Base-by-base conservation (phyloP, 2,329 filamentous ascomycete species). In the Anthostomella pinea region DNA sequence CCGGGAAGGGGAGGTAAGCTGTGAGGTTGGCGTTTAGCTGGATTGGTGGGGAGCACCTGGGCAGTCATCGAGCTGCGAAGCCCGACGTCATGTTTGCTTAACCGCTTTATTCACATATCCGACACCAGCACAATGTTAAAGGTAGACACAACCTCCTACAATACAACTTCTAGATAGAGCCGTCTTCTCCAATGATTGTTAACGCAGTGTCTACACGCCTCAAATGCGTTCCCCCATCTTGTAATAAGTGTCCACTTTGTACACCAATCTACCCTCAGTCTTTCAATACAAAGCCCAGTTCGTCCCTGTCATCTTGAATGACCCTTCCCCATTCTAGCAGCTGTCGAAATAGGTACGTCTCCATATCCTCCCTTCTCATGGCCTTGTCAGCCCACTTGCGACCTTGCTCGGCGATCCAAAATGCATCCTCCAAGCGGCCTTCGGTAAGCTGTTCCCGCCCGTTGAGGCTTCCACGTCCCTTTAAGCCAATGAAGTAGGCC, bases 291-390 rank as follows among this genome's bases (percentile, higher is more conserved):
- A 66, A 68, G 6, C 66, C 67, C 43, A 73, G 57, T 9, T 63
- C 60, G n/a, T 74, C 68, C 43, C 73, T 59, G 24, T 65, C 54
- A 52, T 88, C 83, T 60, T 85, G 76, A 15, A 83, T 73, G 28
- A 89, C 54, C 43, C 85, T 65, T 3, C 74, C 85, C 83, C 85
- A 93, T 65, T 93, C 87, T 14, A 93, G 63, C 50, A 93, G 62
- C 41, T 93, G 58, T 30, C 87, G 68, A 55, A 90, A 93, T 52
- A 91, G 70, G 54, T 93, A 93, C 8, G 88, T 74, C 59, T 89
- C 83, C 77, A 85, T 86, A 53, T 93, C 87, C 57, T 83, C 82
- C 51, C 75, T 77, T 41, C 82, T 67, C 13, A 89, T 50, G 9
- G 77, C 82, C 55, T 70, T 69, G 6, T 66, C 64, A 3, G 78